Percentiles rank a stretch among this genome's conserved stretches.
These are phyloP conservation scores for Domatiomyces catenatus DNA, from an alignment of 2,329 filamentous ascomycete species.

Conservation along the genomic window DNA sequence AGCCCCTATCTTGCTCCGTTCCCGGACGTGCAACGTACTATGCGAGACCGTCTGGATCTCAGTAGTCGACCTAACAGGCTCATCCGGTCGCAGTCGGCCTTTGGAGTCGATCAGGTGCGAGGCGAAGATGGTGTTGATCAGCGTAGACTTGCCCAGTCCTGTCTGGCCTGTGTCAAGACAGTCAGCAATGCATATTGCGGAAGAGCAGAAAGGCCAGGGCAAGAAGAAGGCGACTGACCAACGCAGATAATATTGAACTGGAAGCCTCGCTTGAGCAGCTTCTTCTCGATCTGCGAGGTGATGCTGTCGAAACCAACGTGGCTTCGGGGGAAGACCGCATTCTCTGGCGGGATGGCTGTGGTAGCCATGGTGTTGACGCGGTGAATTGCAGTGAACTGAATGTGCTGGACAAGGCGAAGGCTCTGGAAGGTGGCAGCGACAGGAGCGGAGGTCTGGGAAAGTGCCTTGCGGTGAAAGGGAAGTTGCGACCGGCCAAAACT, in stretches of 20 bases:
- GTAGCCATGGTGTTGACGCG: slow-evolving; percentile 10
- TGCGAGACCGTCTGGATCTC: slow-evolving; percentile 97
- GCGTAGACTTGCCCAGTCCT: slow-evolving; percentile 91
- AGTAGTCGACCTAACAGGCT: slow-evolving; percentile 86
- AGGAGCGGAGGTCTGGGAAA: background rate
- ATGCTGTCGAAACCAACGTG: slow-evolving; percentile 99
- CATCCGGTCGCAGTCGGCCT: slow-evolving; percentile 80
- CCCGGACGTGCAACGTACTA: slow-evolving; percentile 33
- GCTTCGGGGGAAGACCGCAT: slow-evolving; percentile 68
- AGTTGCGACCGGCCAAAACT: slow-evolving; percentile 12
- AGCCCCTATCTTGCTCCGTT: background rate
- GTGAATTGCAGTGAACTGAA: background rate
- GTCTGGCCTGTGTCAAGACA: slow-evolving; percentile 61
- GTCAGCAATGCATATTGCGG: background rate
- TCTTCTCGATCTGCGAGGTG: slow-evolving; percentile 97
- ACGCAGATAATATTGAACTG: slow-evolving; percentile 99
- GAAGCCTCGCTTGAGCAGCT: slow-evolving; percentile 98
- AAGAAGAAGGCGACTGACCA: slow-evolving; percentile 47
- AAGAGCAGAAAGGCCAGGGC: background rate
- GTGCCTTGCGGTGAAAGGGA: slow-evolving; percentile 2
- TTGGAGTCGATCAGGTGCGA: slow-evolving; percentile 99
- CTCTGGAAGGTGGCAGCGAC: background rate
- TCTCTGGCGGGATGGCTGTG: slow-evolving; percentile 23
- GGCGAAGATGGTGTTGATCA: slow-evolving; percentile 99
- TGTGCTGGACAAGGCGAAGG: background rate